A percentile compares a stretch with the other conserved stretches of the same genome.
Conservation (phyloP, 805 yeast genomes). For the Wickerhamomyces kurtzmanii region DNA sequence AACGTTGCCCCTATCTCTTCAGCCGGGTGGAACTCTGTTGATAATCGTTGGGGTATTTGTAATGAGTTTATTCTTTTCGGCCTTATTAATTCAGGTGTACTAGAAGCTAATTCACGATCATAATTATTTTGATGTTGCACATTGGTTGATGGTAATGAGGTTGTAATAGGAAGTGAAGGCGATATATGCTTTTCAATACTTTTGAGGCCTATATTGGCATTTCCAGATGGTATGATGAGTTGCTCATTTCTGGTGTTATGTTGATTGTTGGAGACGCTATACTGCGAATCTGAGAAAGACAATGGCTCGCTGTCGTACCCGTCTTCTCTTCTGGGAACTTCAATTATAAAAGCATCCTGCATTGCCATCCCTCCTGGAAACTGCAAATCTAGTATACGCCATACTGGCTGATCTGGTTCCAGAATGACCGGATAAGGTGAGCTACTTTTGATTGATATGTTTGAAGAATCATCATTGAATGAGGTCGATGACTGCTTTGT, state of each 20-base stretch:
- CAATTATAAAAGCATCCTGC: conserved; percentile 55
- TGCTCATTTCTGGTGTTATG: too few relatives aligned
- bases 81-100: too few relatives aligned
- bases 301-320: conserved; percentile 1
- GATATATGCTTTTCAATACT: too few relatives aligned
- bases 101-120: too few relatives aligned
- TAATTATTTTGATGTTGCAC: too few relatives aligned
- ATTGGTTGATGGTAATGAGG: too few relatives aligned
- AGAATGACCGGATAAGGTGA: conserved; percentile 12
- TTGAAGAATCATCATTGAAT: conserved; percentile 7
- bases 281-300: too few relatives aligned
- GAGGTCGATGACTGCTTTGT: conserved; percentile 2
- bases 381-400: conserved; percentile 45
- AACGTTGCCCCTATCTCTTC: too few relatives aligned
- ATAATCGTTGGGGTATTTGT: conserved; percentile 3
- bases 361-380: conserved; percentile 63
- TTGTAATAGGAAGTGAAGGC: too few relatives aligned
- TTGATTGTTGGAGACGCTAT: too few relatives aligned
- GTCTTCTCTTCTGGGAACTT: conserved; percentile 20
- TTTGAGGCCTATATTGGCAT: too few relatives aligned
- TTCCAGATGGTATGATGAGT: too few relatives aligned
- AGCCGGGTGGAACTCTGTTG: conserved; percentile 6
- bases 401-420: conserved; percentile 56
- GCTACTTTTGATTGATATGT: conserved; percentile 3
- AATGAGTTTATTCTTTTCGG: conserved; percentile 11